Evolutionary conservation across 176 grass and related monocot genomes (phyloP).

Genomic region (Lolium perenne): DNA sequence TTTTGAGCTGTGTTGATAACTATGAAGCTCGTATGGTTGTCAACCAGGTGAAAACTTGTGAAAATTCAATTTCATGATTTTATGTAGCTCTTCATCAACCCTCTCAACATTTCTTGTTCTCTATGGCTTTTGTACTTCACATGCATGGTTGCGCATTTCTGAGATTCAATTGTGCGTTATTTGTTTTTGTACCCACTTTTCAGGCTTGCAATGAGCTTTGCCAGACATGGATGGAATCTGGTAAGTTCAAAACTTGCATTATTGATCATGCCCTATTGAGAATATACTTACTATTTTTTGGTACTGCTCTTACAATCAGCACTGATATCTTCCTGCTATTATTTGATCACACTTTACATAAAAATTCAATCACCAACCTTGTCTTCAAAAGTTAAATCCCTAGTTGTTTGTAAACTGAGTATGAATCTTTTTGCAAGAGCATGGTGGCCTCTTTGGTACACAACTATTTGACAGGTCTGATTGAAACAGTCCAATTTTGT

Average conservation of each 20-base stretch:
- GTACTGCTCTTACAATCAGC: conserved; percentile 10
- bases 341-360: not conserved
- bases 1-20: conserved; percentile 98
- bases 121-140: conserved; percentile 12
- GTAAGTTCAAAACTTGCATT: conserved; percentile 50
- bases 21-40: conserved; percentile 99
- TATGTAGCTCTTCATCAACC: conserved; percentile 18
- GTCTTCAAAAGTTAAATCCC: not conserved
- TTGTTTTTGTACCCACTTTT: conserved; percentile 40
- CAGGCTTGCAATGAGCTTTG: conserved; percentile 97
- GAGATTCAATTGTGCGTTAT: not conserved
- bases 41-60: conserved; percentile 72
- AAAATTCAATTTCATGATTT: conserved; percentile 12
- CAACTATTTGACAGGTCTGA: not conserved
- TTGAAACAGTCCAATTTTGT: not conserved
- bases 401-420: not conserved
- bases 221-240: conserved; percentile 99
- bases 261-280: not conserved
- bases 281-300: not conserved
- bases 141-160: not conserved
- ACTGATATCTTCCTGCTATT: conserved; percentile 8
- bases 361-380: conserved; percentile 11
- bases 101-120: conserved; percentile 3
- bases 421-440: not conserved
- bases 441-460: not conserved